Evolutionary conservation across 768 basidiomycete genomes (phyloP), one percentile per base, ranked within the genome.

Genomic region (Tulasnella sp.): DNA sequence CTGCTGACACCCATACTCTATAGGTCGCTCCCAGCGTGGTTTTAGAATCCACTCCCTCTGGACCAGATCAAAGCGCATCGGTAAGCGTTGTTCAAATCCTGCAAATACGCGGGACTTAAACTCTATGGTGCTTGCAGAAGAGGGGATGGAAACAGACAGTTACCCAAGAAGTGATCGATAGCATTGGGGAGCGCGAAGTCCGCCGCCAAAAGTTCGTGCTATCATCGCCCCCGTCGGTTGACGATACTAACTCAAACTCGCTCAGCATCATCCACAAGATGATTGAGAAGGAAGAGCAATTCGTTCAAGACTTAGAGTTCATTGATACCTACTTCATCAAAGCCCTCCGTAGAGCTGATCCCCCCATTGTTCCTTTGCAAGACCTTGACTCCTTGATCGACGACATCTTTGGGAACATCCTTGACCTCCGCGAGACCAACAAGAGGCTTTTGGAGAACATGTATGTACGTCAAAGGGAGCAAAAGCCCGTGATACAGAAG

Each of bases 251-350:
- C 40, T 42, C 57, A 29, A 16, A 46, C 7, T 71, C 32, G 20
- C 23, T 70, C 26, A 89, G 89, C 61, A 88, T 91, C 81, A 96
- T 99, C 77, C 91, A 93, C 82, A 95, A 94, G 82, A 88, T 96
- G 48, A 93, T 99, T 80, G 88, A 88, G 80, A 91, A 94, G 81
- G 97, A 99, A 83, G 91, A 94, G 80, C 92, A 95, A 82, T 98
- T 96, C 82, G 85, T 95, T 61, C 90, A 91, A 77, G 97, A 99
- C 82, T 87, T 99, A 10, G 91, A 94, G 79, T 87, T 91, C 1
- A 78, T 81, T 32, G 81, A 81, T 35, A 78, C 77, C 13, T 70
- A 84, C 2, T 87, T 85, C 82, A 85, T 86, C 77, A 83, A 84
- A 42, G 84, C 83, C 9, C 82, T 87, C 3, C 80, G 83, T 9